A percentile compares a stretch with the other conserved stretches of the same genome.
Evolutionary conservation across 352 stramenopile species (phyloP).

Genomic region (Phytophthora macrochlamydospora): DNA sequence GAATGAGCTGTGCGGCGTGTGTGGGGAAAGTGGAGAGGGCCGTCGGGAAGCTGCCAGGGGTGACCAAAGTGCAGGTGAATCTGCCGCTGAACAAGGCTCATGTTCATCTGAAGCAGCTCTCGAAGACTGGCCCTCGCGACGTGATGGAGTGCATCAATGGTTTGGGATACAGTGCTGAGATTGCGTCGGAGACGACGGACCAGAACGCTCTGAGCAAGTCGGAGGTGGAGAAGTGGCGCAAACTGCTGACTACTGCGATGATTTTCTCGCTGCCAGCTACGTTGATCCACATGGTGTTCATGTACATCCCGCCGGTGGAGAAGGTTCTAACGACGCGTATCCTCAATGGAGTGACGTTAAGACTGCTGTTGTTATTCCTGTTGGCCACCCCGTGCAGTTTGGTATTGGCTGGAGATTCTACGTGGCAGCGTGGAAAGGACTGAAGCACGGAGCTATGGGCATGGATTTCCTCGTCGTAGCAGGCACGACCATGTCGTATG

Average conservation of each 20-base stretch:
- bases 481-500: constrained; percentile 86
- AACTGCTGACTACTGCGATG: constrained; percentile 73
- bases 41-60: constrained; percentile 68
- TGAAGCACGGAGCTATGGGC: constrained; percentile 86
- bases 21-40: constrained; percentile 71
- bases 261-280: constrained; percentile 84
- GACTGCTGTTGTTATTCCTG: constrained; percentile 85
- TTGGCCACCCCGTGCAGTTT: constrained; percentile 88
- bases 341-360: constrained; percentile 76
- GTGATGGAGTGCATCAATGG: constrained; percentile 73
- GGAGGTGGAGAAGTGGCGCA: constrained; percentile 79
- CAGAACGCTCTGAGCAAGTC: constrained; percentile 69
- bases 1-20: constrained; percentile 69
- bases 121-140: constrained; percentile 70
- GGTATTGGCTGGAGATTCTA: constrained; percentile 82
- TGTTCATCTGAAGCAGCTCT: constrained; percentile 83
- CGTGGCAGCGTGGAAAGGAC: constrained; percentile 77
- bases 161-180: constrained; percentile 65
- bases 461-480: constrained; percentile 90
- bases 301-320: constrained; percentile 73
- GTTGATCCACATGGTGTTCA: constrained; percentile 89
- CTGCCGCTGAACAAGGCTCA: constrained; percentile 68
- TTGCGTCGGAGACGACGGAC: constrained; percentile 59
- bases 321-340: constrained; percentile 73
- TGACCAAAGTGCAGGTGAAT: constrained; percentile 75